A percentile compares a stretch with the other conserved stretches of the same genome.
Conservation (phyloP, 495 filamentous ascomycete genomes). For the Hypoxylon cercidicola region DNA sequence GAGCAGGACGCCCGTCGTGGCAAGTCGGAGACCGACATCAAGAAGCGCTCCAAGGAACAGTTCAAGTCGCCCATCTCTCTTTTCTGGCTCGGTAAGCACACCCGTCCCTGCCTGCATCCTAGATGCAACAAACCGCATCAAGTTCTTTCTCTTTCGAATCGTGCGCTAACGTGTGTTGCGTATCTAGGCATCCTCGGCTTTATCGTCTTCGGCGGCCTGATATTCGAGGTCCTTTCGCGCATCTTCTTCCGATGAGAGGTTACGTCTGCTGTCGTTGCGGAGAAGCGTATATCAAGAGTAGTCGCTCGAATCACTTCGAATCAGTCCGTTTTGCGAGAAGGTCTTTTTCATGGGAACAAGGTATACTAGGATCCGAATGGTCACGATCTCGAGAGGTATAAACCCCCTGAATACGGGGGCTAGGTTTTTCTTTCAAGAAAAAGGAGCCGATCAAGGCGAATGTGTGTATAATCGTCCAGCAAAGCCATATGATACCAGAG, state of each 20-base stretch:
- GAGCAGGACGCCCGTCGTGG: constrained; percentile 83
- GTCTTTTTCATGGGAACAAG: constrained; percentile 4
- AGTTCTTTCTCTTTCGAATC: too few relatives aligned
- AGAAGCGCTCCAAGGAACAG: constrained; percentile 70
- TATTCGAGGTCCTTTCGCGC: constrained; percentile 81
- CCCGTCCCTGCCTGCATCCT: not conserved
- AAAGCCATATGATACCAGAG: constrained; percentile 35
- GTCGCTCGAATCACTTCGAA: not conserved
- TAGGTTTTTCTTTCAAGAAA: constrained; percentile 9
- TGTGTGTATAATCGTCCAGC: constrained; percentile 21
- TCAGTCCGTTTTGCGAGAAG: too few relatives aligned
- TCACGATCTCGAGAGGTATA: not conserved
- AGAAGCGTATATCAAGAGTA: not conserved
- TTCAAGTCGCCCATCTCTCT: constrained; percentile 81
- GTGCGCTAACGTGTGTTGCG: not conserved
- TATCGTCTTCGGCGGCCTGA: constrained; percentile 82
- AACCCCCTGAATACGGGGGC: not conserved
- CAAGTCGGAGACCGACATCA: constrained; percentile 75
- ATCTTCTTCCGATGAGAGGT: constrained; percentile 68
- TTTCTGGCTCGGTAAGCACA: constrained; percentile 81
- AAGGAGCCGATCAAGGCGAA: constrained; percentile 6
- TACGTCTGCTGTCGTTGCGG: not conserved
- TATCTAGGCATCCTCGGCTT: constrained; percentile 77
- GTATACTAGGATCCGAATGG: constrained; percentile 7
- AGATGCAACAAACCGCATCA: not conserved